Evolutionary conservation across 768 basidiomycete genomes (phyloP).

Genomic region (Trametes cinnabarina): DNA sequence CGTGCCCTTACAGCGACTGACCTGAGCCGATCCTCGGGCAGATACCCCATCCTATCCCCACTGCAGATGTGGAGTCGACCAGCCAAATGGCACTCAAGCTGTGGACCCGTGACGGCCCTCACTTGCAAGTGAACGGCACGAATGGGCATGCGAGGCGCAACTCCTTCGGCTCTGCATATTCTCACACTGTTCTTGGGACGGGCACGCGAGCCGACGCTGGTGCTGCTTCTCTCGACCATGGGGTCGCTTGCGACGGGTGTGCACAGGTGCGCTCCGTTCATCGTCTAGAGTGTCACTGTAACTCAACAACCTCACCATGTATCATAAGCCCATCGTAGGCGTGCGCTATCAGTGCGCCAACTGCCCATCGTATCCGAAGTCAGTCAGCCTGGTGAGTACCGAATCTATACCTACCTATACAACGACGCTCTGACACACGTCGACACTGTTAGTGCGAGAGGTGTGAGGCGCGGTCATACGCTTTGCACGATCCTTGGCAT

Average conservation of each 20-base stretch:
- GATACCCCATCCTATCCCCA: slow-evolving; percentile 85
- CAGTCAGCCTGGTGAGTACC: slow-evolving; percentile 69
- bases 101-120: slow-evolving; percentile 76
- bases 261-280: slow-evolving; percentile 43
- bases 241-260: slow-evolving; percentile 60
- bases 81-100: slow-evolving; percentile 71
- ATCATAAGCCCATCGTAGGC: slow-evolving; percentile 67
- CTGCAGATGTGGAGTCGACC: slow-evolving; percentile 69
- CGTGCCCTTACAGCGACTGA: too few relatives aligned
- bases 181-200: slow-evolving; percentile 66
- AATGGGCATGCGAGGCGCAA: slow-evolving; percentile 47
- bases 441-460: slow-evolving; percentile 57
- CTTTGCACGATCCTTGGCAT: slow-evolving; percentile 80
- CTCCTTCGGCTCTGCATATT: slow-evolving; percentile 61
- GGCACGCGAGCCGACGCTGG: slow-evolving; percentile 21
- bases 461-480: slow-evolving; percentile 79
- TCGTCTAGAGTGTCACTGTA: not conserved
- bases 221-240: slow-evolving; percentile 48
- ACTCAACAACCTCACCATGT: not conserved
- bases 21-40: slow-evolving; percentile 29
- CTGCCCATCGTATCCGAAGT: slow-evolving; percentile 70
- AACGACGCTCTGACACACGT: not conserved
- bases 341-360: slow-evolving; percentile 86
- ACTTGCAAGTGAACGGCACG: slow-evolving; percentile 44
- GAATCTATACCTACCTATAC: not conserved